Evolutionary conservation across 2,329 filamentous ascomycete species (phyloP).

Genomic region (Diaporthe sp.): DNA sequence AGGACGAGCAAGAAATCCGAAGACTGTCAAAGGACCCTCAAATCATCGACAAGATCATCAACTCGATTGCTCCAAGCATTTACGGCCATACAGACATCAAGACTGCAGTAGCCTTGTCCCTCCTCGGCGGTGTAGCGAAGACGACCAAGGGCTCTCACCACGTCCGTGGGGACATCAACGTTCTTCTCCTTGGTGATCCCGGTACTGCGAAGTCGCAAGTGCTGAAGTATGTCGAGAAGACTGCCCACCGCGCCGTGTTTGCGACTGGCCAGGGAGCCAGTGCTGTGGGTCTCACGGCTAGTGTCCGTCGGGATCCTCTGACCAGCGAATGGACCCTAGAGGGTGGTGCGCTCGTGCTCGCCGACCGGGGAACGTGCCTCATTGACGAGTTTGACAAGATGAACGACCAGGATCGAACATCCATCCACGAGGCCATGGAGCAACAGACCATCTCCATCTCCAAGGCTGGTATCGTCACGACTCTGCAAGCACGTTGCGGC

Average conservation of each 20-base stretch:
- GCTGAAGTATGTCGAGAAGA: slow-evolving; percentile 97
- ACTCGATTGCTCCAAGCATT: slow-evolving; percentile 95
- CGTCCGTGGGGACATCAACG: slow-evolving; percentile 97
- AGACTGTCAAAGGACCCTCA: slow-evolving; percentile 88
- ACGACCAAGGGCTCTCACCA: slow-evolving; percentile 87
- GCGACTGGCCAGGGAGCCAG: slow-evolving; percentile 97
- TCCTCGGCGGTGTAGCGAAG: slow-evolving; percentile 96
- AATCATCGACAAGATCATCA: slow-evolving; percentile 91
- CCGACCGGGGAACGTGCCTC: slow-evolving; percentile 92
- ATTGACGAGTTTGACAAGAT: slow-evolving; percentile 99
- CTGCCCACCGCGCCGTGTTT: slow-evolving; percentile 95
- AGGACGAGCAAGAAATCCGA: slow-evolving; percentile 92
- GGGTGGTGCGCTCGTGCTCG: slow-evolving; percentile 93
- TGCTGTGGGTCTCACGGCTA: slow-evolving; percentile 96
- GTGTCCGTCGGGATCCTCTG: slow-evolving; percentile 92
- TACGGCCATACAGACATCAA: slow-evolving; percentile 98
- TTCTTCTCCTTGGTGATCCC: slow-evolving; percentile 93
- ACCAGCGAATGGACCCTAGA: slow-evolving; percentile 98
- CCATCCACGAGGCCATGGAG: slow-evolving; percentile 99
- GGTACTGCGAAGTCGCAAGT: slow-evolving; percentile 98
- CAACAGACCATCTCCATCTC: slow-evolving; percentile 99
- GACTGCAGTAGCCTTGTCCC: slow-evolving; percentile 91
- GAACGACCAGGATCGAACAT: slow-evolving; percentile 98
- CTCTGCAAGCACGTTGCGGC: slow-evolving; percentile 92
- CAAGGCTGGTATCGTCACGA: slow-evolving; percentile 98